Base-by-base conservation (phyloP, 2,329 filamentous ascomycete species). In the Escovopsis sp. region DNA sequence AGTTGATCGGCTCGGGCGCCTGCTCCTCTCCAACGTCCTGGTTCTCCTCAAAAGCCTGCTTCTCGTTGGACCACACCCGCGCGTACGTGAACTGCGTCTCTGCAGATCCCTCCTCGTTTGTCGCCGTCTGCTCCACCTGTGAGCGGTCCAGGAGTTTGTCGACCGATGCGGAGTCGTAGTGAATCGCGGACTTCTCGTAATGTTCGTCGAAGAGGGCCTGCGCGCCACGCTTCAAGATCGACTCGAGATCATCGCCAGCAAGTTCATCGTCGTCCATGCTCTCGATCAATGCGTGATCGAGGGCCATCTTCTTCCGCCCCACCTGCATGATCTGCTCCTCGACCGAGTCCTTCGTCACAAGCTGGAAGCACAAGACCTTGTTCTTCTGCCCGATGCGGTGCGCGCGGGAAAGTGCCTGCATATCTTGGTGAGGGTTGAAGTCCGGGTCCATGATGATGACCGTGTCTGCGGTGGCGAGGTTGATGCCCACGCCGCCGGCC, bases 241-340 rank as follows among this genome's bases (percentile, higher is more conserved):
- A 83, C 47, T 93, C 86, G 4, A 96, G 60, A 49, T 96, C 86
- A 40, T 80, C 68, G 7, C 76, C 76, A 8, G 73, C 76, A 27
- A 88, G 72, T 31, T 90, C 80, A n/a, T 87, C 78, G 2, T 76
- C 72, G 38, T 87, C 84, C 72, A 98, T 85, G 35, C 76, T 79
- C 52, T 96, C 87, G 40, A 98, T 94, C 15, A 98, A 70, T 1
- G 90, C 82, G 54, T 96, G 87, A 48, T 98, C 90, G 1, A 98
- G 70, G 0, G 85, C 85, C 75, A 98, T 85, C 61, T 98, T 98
- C 58, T 84, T 92, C 47, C 85, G 80, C 5, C 90, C 90, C 46
- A 93, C 85, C 53, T 94, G 84, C 65, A 96, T 81, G 36, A 98
- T 96, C 51, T 88, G 87, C 58, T 98, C 90, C 53, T 98, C 90